Evolutionary conservation across 2,329 filamentous ascomycete species (phyloP).

Genomic region (Plenodomus biglobosus): DNA sequence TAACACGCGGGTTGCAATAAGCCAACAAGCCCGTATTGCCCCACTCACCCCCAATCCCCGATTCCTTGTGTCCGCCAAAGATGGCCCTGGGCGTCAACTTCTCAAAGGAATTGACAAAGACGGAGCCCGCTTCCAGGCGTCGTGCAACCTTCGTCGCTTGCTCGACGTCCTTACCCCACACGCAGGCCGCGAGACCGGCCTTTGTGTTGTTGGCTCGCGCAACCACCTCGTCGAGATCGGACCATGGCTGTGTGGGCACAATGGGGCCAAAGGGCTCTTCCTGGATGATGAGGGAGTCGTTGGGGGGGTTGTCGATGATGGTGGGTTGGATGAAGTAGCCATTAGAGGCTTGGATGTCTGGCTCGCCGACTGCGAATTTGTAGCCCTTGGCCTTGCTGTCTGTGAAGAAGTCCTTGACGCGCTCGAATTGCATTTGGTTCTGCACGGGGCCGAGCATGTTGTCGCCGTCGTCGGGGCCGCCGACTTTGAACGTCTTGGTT

Average conservation of each 20-base stretch:
- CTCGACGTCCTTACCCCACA: conserved; percentile 49
- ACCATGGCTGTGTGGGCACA: conserved; percentile 66
- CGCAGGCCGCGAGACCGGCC: conserved; percentile 56
- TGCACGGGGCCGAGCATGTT: conserved; percentile 62
- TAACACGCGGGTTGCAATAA: conserved; percentile 52
- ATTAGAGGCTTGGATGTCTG: conserved; percentile 35
- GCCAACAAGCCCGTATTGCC: conserved; percentile 48
- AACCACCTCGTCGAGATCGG: conserved; percentile 56
- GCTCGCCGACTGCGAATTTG: conserved; percentile 55
- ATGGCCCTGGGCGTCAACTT: conserved; percentile 51
- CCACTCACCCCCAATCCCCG: conserved; percentile 73
- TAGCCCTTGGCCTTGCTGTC: conserved; percentile 59
- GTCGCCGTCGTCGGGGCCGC: conserved; percentile 44
- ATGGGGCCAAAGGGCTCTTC: conserved; percentile 69
- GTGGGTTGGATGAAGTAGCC: conserved; percentile 64
- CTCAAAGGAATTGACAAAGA: conserved; percentile 58
- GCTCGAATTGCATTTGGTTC: conserved; percentile 66
- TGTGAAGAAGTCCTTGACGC: conserved; percentile 58
- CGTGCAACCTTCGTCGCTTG: conserved; percentile 52
- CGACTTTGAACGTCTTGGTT: conserved; percentile 49
- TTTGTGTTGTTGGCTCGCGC: conserved; percentile 52
- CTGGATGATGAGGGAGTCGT: conserved; percentile 58
- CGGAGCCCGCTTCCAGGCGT: conserved; percentile 56
- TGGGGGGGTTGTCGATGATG: conserved; percentile 61
- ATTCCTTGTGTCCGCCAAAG: conserved; percentile 79